Evolutionary conservation across 495 filamentous ascomycete species (phyloP).

Genomic region (Echria macrotheca): DNA sequence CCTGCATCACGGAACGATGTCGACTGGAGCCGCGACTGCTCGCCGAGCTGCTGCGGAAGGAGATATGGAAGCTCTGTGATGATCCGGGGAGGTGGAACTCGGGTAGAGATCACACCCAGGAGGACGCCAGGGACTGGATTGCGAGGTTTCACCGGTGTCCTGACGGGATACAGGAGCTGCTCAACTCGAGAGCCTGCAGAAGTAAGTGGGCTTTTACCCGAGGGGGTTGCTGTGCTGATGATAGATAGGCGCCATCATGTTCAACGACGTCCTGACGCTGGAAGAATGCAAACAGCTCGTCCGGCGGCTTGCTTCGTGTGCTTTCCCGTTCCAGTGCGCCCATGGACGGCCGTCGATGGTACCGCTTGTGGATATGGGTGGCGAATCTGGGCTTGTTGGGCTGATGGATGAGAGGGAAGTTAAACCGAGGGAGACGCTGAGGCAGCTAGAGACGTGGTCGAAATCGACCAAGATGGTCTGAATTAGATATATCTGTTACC

Average conservation of each 20-base stretch:
- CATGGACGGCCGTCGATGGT: conserved; percentile 78
- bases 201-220: no score
- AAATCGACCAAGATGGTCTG: no score
- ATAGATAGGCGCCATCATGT: conserved; percentile 76
- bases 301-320: conserved; percentile 55
- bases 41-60: conserved; percentile 65
- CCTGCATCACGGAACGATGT: conserved; percentile 69
- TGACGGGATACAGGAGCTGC: conserved; percentile 71
- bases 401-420: no score
- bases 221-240: conserved; percentile 14
- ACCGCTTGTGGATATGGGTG: conserved; percentile 56
- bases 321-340: conserved; percentile 90
- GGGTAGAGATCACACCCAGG: background rate
- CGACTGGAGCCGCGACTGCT: conserved; percentile 62
- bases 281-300: conserved; percentile 65
- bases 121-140: conserved; percentile 45
- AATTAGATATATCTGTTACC: no score
- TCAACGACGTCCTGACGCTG: conserved; percentile 70
- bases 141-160: conserved; percentile 61
- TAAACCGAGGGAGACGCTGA: no score
- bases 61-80: conserved; percentile 55
- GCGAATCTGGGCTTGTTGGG: background rate
- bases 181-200: conserved; percentile 86
- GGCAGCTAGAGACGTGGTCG: no score
- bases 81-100: conserved; percentile 12